phyloP scores from a whole-genome alignment of 2,329 filamentous ascomycete genomes.

The Teratosphaeria zuluensis region DNA sequence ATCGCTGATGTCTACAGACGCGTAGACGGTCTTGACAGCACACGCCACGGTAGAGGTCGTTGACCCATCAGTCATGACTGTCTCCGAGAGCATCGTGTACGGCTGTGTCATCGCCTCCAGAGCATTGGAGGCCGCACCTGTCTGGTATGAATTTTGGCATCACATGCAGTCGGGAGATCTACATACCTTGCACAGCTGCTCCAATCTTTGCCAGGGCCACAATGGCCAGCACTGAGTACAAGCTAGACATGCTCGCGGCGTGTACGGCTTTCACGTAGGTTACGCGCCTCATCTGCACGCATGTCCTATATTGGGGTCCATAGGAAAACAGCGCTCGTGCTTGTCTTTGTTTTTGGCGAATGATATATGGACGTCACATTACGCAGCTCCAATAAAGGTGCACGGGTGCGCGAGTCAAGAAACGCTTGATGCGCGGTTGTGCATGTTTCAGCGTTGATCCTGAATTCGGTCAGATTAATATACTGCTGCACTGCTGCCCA shows the following conservation, averaged over 20 bases:
- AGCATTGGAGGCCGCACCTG: not conserved
- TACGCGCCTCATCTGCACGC: too few species aligned
- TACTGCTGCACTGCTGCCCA: too few species aligned
- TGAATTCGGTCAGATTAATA: not conserved
- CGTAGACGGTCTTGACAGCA: not conserved
- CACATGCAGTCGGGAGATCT: not conserved
- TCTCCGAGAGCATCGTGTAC: not conserved
- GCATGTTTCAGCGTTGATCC: not conserved
- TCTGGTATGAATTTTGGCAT: not conserved
- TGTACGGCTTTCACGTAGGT: not conserved
- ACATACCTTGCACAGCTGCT: not conserved
- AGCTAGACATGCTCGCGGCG: not conserved
- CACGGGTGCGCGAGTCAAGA: not conserved
- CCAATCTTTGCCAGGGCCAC: too few species aligned
- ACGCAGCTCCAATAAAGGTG: not conserved
- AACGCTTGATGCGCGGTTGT: not conserved
- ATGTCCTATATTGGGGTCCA: too few species aligned
- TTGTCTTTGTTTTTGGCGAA: too few species aligned
- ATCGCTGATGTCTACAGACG: not conserved
- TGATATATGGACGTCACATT: too few species aligned
- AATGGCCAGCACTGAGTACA: not conserved
- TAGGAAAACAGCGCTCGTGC: too few species aligned
- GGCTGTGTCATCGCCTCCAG: not conserved
- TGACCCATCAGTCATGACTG: not conserved
- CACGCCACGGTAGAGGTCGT: not conserved